Conservation (phyloP, 78 protist genomes). For the Carpediemonas membranifera region DNA sequence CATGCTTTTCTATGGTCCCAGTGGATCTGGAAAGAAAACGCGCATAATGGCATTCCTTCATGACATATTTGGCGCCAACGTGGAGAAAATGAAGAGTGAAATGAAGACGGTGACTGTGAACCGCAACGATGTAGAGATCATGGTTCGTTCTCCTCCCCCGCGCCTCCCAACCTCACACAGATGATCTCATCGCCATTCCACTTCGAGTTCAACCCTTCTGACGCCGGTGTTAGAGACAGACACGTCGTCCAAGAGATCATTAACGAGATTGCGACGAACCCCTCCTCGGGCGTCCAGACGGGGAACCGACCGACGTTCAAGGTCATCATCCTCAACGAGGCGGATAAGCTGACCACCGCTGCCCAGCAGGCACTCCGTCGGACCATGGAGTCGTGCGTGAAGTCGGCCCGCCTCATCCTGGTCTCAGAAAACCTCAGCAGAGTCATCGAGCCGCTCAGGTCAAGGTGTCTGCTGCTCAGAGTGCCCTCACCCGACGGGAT, state of each 20-base stretch:
- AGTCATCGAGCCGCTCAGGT: conserved; percentile 77
- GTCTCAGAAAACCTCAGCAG: conserved; percentile 38
- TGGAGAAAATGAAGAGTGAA: conserved; percentile 32
- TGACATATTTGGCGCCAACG: conserved; percentile 74
- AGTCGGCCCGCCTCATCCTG: conserved; percentile 63
- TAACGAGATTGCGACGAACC: conserved; percentile 82
- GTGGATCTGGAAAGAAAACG: conserved; percentile 94
- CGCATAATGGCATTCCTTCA: conserved; percentile 68
- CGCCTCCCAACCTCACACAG: no score
- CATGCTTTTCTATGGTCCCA: conserved; percentile 85
- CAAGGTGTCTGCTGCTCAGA: conserved; percentile 79
- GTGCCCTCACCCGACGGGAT: conserved; percentile 68
- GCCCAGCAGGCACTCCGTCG: conserved; percentile 96
- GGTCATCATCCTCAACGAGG: conserved; percentile 81
- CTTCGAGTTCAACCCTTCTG: conserved; percentile 86
- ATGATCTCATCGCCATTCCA: conserved; percentile 58
- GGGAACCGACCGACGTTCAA: neutral
- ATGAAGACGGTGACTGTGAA: neutral
- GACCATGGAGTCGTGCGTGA: conserved; percentile 88
- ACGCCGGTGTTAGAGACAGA: conserved; percentile 76
- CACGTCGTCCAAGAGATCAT: conserved; percentile 73
- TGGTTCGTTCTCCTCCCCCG: no score
- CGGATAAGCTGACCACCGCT: conserved; percentile 58
- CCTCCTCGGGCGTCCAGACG: neutral
- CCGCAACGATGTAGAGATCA: conserved; percentile 43